Evolutionary conservation across 495 filamentous ascomycete species (phyloP).

Genomic region (Neurospora sp.): DNA sequence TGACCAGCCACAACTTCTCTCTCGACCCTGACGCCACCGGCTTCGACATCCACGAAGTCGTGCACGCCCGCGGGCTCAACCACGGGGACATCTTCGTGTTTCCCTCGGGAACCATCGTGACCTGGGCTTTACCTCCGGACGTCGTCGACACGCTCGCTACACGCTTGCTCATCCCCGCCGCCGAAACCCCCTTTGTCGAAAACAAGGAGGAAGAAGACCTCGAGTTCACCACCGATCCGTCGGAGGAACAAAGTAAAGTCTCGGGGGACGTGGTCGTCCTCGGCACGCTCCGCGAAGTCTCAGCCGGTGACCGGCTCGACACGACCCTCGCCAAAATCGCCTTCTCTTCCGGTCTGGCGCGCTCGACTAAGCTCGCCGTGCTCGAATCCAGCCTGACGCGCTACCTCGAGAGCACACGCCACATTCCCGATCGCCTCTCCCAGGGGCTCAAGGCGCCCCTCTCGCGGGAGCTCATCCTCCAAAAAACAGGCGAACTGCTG

Average conservation of each 20-base stretch:
- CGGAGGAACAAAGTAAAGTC: slow-evolving; percentile 65
- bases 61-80: slow-evolving; percentile 44
- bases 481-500: slow-evolving; percentile 90
- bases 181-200: slow-evolving; percentile 60
- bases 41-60: slow-evolving; percentile 50
- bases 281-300: slow-evolving; percentile 51
- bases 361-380: slow-evolving; percentile 92
- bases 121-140: slow-evolving; percentile 71
- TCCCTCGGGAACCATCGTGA: slow-evolving; percentile 87
- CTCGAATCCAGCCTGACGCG: slow-evolving; percentile 71
- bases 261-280: slow-evolving; percentile 84
- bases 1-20: slow-evolving; percentile 61
- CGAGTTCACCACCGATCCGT: slow-evolving; percentile 70
- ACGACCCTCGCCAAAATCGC: slow-evolving; percentile 87
- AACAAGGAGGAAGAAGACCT: slow-evolving; percentile 73
- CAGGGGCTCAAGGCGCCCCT: slow-evolving; percentile 19
- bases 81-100: slow-evolving; percentile 91
- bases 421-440: slow-evolving; percentile 66
- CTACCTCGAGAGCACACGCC: slow-evolving; percentile 75
- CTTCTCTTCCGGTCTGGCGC: slow-evolving; percentile 89
- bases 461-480: slow-evolving; percentile 47
- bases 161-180: slow-evolving; percentile 60
- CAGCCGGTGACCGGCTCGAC: slow-evolving; percentile 41
- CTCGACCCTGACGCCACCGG: slow-evolving; percentile 49
- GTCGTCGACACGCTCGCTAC: slow-evolving; percentile 64